Percentiles rank a stretch among this genome's conserved stretches.
These are phyloP conservation scores for Gynostemma pentaphyllum DNA, from an alignment of 306 rosid species.

Conservation along the genomic window DNA sequence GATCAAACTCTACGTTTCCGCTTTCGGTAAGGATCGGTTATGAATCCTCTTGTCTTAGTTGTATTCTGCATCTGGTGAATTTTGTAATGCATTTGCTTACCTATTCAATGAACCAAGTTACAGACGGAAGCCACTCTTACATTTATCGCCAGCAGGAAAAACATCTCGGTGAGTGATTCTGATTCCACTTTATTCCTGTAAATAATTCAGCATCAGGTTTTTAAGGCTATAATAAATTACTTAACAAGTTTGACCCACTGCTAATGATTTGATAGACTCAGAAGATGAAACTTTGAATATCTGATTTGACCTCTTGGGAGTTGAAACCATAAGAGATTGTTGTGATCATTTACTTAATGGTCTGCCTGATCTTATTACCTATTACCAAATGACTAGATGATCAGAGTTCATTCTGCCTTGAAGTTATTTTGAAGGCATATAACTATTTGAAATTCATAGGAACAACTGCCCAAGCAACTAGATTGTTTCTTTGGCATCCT, in stretches of 20 bases:
- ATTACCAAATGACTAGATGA: not conserved
- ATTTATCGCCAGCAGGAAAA: constrained; percentile 73
- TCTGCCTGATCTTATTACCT: not conserved
- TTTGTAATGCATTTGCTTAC: not conserved
- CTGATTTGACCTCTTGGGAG: no score
- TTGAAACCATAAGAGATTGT: no score
- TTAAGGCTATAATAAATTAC: not conserved
- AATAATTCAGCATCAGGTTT: not conserved
- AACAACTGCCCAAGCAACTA: not conserved
- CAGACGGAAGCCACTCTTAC: constrained; percentile 90
- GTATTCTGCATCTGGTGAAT: constrained; percentile 3
- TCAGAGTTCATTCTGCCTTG: not conserved
- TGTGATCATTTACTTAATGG: no score
- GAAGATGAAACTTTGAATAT: no score
- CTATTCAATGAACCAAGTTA: constrained; percentile 11
- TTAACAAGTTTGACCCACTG: not conserved
- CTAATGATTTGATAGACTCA: no score
- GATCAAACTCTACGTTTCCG: constrained; percentile 64
- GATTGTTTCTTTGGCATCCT: not conserved
- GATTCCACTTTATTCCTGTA: not conserved
- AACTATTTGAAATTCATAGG: not conserved
- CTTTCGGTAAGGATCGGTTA: constrained; percentile 38
- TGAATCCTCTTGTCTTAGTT: not conserved
- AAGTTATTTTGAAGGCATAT: not conserved
- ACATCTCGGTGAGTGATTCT: constrained; percentile 59